phyloP scores from a whole-genome alignment of 2,329 filamentous ascomycete species.

The Dryadomyces quercus-mongolicae region DNA sequence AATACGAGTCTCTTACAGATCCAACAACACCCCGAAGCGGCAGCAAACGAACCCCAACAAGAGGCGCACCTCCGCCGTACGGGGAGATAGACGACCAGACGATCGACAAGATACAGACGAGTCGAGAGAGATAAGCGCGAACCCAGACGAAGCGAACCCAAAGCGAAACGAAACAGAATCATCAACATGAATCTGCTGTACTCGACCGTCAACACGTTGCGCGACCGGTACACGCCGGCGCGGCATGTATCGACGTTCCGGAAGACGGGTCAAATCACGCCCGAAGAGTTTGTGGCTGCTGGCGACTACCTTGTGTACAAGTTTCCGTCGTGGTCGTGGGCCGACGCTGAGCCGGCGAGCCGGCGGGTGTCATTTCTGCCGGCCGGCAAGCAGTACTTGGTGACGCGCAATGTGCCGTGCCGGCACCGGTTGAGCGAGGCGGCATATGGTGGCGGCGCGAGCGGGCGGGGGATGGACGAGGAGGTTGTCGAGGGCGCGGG shows the following conservation, averaged over 20 bases:
- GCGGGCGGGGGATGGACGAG: slow-evolving; percentile 23
- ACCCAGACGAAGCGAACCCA: neutral
- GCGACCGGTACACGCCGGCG: slow-evolving; percentile 83
- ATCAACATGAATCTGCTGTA: slow-evolving; percentile 68
- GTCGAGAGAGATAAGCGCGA: too few species aligned
- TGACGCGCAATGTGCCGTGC: slow-evolving; percentile 90
- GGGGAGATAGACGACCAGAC: too few species aligned
- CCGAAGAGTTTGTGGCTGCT: slow-evolving; percentile 89
- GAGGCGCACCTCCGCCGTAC: too few species aligned
- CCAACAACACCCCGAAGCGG: too few species aligned
- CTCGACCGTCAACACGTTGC: slow-evolving; percentile 82
- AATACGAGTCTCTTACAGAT: too few species aligned
- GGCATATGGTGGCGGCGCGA: slow-evolving; percentile 68
- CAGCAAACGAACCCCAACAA: too few species aligned
- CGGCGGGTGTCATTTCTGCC: slow-evolving; percentile 76
- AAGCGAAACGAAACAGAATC: neutral
- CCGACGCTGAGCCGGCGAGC: slow-evolving; percentile 68
- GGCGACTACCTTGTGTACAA: slow-evolving; percentile 98
- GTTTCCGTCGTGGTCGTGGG: slow-evolving; percentile 97
- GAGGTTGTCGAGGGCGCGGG: slow-evolving; percentile 48
- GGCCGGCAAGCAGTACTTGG: slow-evolving; percentile 83
- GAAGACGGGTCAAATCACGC: slow-evolving; percentile 86
- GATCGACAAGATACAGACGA: too few species aligned
- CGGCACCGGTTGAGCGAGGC: slow-evolving; percentile 84
- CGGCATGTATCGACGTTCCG: slow-evolving; percentile 88